These are phyloP conservation scores for Backusella circina DNA, from an alignment of 192 early-diverging fungal genomes.

Conservation along the genomic window DNA sequence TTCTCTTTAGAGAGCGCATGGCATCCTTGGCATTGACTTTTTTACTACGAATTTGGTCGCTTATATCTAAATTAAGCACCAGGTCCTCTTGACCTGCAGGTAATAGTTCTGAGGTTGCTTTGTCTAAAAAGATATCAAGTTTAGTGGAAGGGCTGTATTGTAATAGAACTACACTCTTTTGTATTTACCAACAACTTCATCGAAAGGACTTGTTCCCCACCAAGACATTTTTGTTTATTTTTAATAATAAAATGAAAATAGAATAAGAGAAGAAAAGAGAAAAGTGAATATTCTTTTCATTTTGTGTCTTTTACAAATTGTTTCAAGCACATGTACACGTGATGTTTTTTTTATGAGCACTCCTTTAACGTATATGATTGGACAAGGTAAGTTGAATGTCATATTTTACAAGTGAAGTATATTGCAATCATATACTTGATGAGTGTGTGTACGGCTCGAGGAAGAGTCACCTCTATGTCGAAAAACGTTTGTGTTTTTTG, in stretches of 20 bases:
- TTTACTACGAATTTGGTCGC: conserved; percentile 91
- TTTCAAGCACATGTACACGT: not conserved
- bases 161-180: no score
- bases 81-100: conserved; percentile 86
- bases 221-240: conserved; percentile 6
- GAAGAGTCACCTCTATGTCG: no score
- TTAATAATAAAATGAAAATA: not conserved
- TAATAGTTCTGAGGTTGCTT: conserved; percentile 87
- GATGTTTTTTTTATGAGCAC: not conserved
- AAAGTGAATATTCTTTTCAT: not conserved
- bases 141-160: no score
- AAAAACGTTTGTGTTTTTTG: no score
- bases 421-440: no score
- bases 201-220: conserved; percentile 32
- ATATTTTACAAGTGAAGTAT: no score
- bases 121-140: conserved; percentile 47
- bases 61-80: conserved; percentile 80
- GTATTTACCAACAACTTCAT: conserved; percentile 34
- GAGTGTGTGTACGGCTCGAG: no score
- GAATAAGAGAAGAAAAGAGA: conserved; percentile 5
- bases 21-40: conserved; percentile 72
- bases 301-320: not conserved
- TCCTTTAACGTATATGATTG: not conserved
- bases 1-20: conserved; percentile 68
- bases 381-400: no score